Evolutionary conservation across 1,139 yeast species (phyloP), one percentile per base, ranked within the genome.

Genomic region (Pichia sp.): DNA sequence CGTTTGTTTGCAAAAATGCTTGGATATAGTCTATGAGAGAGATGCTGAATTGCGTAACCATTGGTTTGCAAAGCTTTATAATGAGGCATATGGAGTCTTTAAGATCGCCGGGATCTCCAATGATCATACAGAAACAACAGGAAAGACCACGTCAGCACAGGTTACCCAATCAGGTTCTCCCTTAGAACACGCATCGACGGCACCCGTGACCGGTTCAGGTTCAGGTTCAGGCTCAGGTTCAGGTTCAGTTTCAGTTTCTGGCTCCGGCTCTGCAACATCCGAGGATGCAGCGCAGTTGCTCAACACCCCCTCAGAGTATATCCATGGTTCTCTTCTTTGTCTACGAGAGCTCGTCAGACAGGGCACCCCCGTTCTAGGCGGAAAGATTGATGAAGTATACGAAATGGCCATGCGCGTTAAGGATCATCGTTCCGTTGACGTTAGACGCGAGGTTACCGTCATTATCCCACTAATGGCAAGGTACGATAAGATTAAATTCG

Each of bases 261-360:
- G 25, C n/a, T 26, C 22, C 13, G 11, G 8, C 12, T 23, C 24
- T 14, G 20, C 34, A 8, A 15, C 32, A 3, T 29, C 45, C 10
- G 27, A 32, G 7, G 35, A 19, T 2, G 21, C 30, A 5, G 11
- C 11, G 11, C 38, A 35, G 24, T 23, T 38, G 4, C 37, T 42
- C 20, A 52, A 45, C 26, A 51, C 47, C 20, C 71, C 77, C 21
- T 66, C 75, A 22, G 97, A 87, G 44, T 69, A 79, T 2, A 72
- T 86, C 14, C 97, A 91, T 56, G 97, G 96, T 0, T 75, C 94
- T 1, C 64, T 91, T 17, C 63, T 91, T 30, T 94, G 85, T 0
- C 87, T 80, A 55, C 69, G 93, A 29, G 96, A 86, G 52, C 65
- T 91, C 22, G 68, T 88, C n/a, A 60, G 69, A 26, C 66, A 73